Conservation (phyloP, 2,329 filamentous ascomycete species). For the Colletotrichum spaethianum region DNA sequence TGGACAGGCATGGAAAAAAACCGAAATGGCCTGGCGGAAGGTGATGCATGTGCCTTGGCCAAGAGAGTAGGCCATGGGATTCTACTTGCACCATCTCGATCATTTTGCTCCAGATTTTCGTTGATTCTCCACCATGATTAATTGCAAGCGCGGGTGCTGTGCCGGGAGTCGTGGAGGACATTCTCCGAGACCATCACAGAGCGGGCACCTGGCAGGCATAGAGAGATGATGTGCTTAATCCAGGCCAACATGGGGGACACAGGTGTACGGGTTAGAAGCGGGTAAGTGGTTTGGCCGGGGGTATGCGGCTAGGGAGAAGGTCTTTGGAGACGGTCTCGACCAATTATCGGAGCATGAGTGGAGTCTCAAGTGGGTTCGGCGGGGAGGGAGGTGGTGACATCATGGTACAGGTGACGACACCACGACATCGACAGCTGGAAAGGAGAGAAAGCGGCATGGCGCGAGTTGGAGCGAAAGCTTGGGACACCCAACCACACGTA, state of each 20-base stretch:
- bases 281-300: constrained; percentile 20
- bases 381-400: constrained; percentile 56
- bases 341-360: constrained; percentile 24
- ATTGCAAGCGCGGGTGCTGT: not conserved
- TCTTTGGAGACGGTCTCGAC: constrained; percentile 30
- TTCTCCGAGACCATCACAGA: constrained; percentile 15
- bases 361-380: constrained; percentile 29
- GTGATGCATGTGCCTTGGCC: not conserved
- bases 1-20: not conserved
- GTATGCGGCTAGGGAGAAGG: constrained; percentile 28
- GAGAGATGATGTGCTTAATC: constrained; percentile 14
- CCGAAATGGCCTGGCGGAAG: not conserved
- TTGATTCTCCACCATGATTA: not conserved
- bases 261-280: constrained; percentile 31
- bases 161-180: constrained; percentile 20
- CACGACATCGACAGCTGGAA: constrained; percentile 22
- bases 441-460: constrained; percentile 24
- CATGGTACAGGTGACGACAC: constrained; percentile 56
- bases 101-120: constrained; percentile 10
- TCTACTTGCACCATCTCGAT: constrained; percentile 10
- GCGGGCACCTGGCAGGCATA: not conserved
- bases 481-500: not conserved
- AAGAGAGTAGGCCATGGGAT: not conserved
- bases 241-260: not conserved
- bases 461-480: constrained; percentile 1